These are phyloP conservation scores for Carex sylvatica DNA, from an alignment of 202 grass and related monocot species.

Conservation along the genomic window DNA sequence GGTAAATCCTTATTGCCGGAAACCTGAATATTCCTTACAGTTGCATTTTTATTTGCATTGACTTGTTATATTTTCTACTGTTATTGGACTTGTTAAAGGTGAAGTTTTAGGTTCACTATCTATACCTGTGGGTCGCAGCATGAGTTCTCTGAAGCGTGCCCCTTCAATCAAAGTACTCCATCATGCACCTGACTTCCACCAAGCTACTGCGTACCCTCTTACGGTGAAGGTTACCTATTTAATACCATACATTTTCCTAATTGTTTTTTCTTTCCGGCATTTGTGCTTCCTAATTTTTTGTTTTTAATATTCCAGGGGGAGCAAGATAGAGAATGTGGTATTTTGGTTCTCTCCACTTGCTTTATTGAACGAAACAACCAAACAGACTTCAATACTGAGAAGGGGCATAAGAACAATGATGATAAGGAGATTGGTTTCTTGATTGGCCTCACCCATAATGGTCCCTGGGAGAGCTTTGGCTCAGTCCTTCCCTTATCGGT, in stretches of 20 bases:
- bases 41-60: background rate
- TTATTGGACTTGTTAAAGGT: slow-evolving; percentile 40
- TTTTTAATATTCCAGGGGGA: slow-evolving; percentile 46
- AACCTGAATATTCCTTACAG: slow-evolving; percentile 6
- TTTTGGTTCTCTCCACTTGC: slow-evolving; percentile 74
- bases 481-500: slow-evolving; percentile 66
- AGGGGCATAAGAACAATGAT: slow-evolving; percentile 35
- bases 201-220: slow-evolving; percentile 60
- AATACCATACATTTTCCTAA: slow-evolving; percentile 2
- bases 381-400: slow-evolving; percentile 51
- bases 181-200: slow-evolving; percentile 54
- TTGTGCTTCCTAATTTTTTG: background rate
- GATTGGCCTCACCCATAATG: slow-evolving; percentile 77
- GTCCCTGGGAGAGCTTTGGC: slow-evolving; percentile 93
- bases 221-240: slow-evolving; percentile 57
- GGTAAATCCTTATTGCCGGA: slow-evolving; percentile 40
- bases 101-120: slow-evolving; percentile 88
- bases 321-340: slow-evolving; percentile 47
- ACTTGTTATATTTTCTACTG: slow-evolving; percentile 1
- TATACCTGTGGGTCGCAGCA: slow-evolving; percentile 69
- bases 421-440: slow-evolving; percentile 68
- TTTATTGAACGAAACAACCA: slow-evolving; percentile 78
- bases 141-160: slow-evolving; percentile 72
- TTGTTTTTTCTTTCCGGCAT: slow-evolving; percentile 16
- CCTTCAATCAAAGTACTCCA: slow-evolving; percentile 82